A percentile compares a stretch with the other conserved stretches of the same genome.
phyloP scores from a whole-genome alignment of 176 grass and related monocot genomes.

The Triticum timopheevii region DNA sequence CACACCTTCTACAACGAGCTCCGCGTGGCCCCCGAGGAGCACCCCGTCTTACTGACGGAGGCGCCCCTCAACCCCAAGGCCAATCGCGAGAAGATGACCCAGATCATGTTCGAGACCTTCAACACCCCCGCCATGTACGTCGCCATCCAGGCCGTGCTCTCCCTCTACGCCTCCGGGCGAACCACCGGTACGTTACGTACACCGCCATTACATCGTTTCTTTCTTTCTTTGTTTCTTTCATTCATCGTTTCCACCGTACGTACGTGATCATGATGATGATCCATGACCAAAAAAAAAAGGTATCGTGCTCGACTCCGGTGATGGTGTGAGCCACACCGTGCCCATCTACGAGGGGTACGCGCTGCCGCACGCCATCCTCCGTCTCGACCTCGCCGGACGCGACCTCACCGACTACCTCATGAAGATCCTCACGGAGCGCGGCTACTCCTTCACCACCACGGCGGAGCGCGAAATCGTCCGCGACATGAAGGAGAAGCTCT shows the following conservation, averaged over 20 bases:
- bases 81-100: slow-evolving; percentile 72
- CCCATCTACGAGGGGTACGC: slow-evolving; percentile 67
- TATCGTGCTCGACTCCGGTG: slow-evolving; percentile 65
- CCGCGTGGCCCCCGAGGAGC: slow-evolving; percentile 62
- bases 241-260: too few species aligned
- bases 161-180: slow-evolving; percentile 59
- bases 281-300: too few species aligned
- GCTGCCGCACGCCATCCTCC: slow-evolving; percentile 54
- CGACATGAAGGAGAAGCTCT: slow-evolving; percentile 58
- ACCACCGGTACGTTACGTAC: slow-evolving; percentile 33
- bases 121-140: slow-evolving; percentile 68
- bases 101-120: slow-evolving; percentile 82
- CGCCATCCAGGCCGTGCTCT: slow-evolving; percentile 68
- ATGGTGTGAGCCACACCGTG: slow-evolving; percentile 63
- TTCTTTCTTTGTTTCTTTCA: not conserved
- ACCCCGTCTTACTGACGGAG: slow-evolving; percentile 51
- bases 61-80: slow-evolving; percentile 70
- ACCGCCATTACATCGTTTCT: too few species aligned
- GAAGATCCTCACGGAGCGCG: slow-evolving; percentile 64
- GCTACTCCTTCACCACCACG: slow-evolving; percentile 66
- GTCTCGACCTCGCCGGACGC: slow-evolving; percentile 51
- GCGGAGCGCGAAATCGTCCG: slow-evolving; percentile 57
- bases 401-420: slow-evolving; percentile 56
- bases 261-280: too few species aligned
- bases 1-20: slow-evolving; percentile 80